Percentiles rank a stretch among this genome's conserved stretches.
Evolutionary conservation across 768 basidiomycete genomes (phyloP).

Genomic region (Suillus tomentosus): DNA sequence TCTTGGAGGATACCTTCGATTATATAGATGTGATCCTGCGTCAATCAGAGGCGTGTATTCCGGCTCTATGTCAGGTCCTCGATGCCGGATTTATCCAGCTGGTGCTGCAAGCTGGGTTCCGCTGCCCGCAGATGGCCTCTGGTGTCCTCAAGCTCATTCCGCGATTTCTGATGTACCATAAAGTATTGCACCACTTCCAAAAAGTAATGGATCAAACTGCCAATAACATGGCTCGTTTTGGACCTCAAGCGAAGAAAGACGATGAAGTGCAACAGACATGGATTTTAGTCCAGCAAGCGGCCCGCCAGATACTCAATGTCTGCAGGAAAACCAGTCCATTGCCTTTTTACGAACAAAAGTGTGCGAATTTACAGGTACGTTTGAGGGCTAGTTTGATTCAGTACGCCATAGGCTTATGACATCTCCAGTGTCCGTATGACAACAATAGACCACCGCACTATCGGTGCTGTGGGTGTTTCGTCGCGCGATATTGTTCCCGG

Average conservation of each 20-base stretch:
- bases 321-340: neutral
- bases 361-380: neutral
- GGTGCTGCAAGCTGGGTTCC: conserved; percentile 1
- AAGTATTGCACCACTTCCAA: conserved; percentile 6
- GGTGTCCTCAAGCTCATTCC: conserved; percentile 4
- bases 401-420: neutral
- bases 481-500: conserved; percentile 9
- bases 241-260: neutral
- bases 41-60: neutral
- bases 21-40: neutral
- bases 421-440: conserved; percentile 3
- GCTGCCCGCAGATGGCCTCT: neutral
- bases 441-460: neutral
- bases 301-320: conserved; percentile 1
- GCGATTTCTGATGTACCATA: conserved; percentile 5
- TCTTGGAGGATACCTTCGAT: neutral
- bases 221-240: neutral
- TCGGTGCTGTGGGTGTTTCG: conserved; percentile 11
- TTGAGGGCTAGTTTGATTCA: too few relatives aligned
- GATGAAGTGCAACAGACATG: neutral
- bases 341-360: conserved; percentile 1
- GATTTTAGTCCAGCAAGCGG: neutral
- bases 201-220: neutral
- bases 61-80: conserved; percentile 6
- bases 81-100: conserved; percentile 2